A percentile compares a stretch with the other conserved stretches of the same genome.
Evolutionary conservation across 2,329 filamentous ascomycete species (phyloP).

Genomic region (Ophiocordyceps camponoti-floridani): DNA sequence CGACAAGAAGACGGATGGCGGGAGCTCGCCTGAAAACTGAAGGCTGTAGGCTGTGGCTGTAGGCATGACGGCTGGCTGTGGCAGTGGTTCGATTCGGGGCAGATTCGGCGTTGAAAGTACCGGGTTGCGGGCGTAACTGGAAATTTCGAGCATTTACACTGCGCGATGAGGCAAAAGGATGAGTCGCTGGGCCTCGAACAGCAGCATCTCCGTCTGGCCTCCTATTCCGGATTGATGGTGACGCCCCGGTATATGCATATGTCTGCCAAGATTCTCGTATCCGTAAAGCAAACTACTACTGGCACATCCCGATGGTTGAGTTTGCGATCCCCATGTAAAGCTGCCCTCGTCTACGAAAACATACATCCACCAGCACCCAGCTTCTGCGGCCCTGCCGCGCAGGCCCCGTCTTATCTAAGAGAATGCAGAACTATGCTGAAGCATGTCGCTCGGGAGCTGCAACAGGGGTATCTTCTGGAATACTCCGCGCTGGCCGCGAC

Average conservation of each 20-base stretch:
- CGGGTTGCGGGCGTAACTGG: not conserved
- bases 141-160: not conserved
- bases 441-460: constrained; percentile 14
- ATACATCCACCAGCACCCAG: not conserved
- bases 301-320: too few species aligned
- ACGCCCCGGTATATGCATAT: too few species aligned
- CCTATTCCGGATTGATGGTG: too few species aligned
- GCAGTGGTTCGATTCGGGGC: not conserved
- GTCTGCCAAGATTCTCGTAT: too few species aligned
- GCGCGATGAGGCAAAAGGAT: too few species aligned
- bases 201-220: too few species aligned
- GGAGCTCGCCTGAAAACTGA: not conserved
- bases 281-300: too few species aligned
- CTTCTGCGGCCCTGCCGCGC: not conserved
- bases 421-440: constrained; percentile 19
- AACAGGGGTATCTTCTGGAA: constrained; percentile 10
- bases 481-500: constrained; percentile 5
- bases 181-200: too few species aligned
- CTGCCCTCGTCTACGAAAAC: not conserved
- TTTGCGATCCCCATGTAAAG: too few species aligned
- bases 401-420: constrained; percentile 3
- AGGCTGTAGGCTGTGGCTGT: not conserved
- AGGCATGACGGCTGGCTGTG: not conserved
- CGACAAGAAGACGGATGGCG: not conserved
- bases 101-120: not conserved